Base-by-base conservation (phyloP, 2,329 filamentous ascomycete genomes). In the Fusarium beomiforme region DNA sequence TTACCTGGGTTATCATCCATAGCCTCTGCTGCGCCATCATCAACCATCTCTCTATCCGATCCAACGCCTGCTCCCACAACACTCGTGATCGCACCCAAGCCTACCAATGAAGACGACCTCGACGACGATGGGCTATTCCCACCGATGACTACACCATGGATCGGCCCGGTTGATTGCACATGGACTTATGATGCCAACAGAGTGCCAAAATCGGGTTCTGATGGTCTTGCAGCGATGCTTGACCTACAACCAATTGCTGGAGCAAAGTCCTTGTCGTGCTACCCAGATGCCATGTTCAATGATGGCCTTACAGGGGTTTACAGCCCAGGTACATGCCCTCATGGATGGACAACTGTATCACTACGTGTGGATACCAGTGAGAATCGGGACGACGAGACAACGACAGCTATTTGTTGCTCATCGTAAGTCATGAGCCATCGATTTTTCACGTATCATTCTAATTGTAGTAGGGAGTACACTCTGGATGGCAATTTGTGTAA, bases 361-460 rank as follows among this genome's bases (percentile, higher is more conserved):
- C 66, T 81, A 11, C 71, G 67, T 3, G 75, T 79, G 26, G 77
- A 78, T 39, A 78, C 76, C 5, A 75, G 79, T 13, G 73, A 77
- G 51, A 62, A 64, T 33, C 63, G 67, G 54, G 67, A 71, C 14
- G 72, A 77, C 46, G 77, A 78, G 31, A 82, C 79, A n/a, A 83
- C 80, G 10, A 83, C 81, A 14, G 80, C 80, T 8, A 73, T 82
- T 19, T 83, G 81, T 66, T 83, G 81, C 55, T 83, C 81, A 58
- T 81, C 79, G 81, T 83, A 80, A 64, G 81, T 79, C 29, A 21
- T n/a, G 50, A 39, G 29, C n/a, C 47, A 37, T 29, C 13, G 7
- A 19, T 29, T 12, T 42, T 46, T 36, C n/a, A 24, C 16, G 16
- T 24, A n/a, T n/a, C 24, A 21, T 36, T 59, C 75, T 78, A 56